Evolutionary conservation across 148 eudicot genomes (phyloP), one percentile per base, ranked within the genome.

Genomic region (Rhododendron ovatum): DNA sequence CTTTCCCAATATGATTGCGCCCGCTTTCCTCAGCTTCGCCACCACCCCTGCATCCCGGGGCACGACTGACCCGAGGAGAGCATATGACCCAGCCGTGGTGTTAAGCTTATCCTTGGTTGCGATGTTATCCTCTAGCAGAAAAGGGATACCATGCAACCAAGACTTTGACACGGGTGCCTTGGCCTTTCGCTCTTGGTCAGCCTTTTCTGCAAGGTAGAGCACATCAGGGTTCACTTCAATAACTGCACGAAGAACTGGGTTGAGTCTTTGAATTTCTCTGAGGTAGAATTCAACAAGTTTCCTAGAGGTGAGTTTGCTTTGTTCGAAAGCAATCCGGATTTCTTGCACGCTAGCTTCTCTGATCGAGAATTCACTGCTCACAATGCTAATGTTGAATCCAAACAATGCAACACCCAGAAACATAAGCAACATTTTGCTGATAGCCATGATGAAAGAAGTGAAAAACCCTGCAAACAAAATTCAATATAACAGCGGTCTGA

Each of bases 181-280:
- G 24, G 86, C 88, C 35, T 85, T 75, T 33, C 87, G 69, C 67
- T 86, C 91, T 45, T 61, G 9, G 75, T 91, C 92, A 47, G 91
- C 91, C 74, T 73, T 86, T 22, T 86, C 87, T 7, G 90, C 90
- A 4, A 85, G 85, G 33, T 33, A 41, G 43, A 87, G 63, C 15
- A 88, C 92, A 74, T 91, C 92, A 15, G 91, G 92, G 80, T 90
- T 90, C 59, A 90, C 87, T 74, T 90, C 92, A 4, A 90, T 84
- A 2, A 90, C 87, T 24, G 88, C 84, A 15, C 85, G 69, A 33
- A 91, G 91, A 35, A 87, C 22, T n/a, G 88, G 89, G 63, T 87
- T 91, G 57, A 91, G 90, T 73, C 63, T 84, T 53, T 57, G 39
- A 57, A 91, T 89, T 33, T 87, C 88, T 24, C n/a, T 5, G 20